Base-by-base conservation (phyloP, 805 yeast species). In the Starmerella geochares region DNA sequence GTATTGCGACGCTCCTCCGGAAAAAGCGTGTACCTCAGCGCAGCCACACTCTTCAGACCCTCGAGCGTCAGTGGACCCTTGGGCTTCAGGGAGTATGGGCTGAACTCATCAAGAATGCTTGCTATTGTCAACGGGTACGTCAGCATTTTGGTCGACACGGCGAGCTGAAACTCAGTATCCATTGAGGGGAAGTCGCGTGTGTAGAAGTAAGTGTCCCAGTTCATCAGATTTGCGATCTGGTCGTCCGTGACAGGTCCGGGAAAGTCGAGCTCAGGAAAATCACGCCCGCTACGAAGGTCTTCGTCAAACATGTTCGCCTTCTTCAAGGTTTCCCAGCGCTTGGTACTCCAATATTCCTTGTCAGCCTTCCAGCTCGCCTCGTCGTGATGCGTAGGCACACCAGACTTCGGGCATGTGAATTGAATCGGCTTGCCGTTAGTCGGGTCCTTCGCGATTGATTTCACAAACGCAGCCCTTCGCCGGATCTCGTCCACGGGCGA, bases 151-250 rank as follows among this genome's bases (percentile, higher is more conserved):
- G 97, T 86, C 29, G 87, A 88, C 3, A 94, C 94, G 1, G 97
- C 97, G 62, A 90, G 71, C 66, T 90, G 94, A 70, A 86, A 90
- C 66, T 88, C 96, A 4, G 95, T 84, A 67, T 92, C 95, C 97
- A 92, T 90, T 4, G 96, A 90, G 60, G 80, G 82, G 65, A 86
- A 92, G 59, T 83, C 83, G 65, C 98, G 76, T 0, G 97, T 90
- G 67, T 90, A 92, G 63, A 92, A 82, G 61, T 79, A 90, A 9
- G 92, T 72, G 67, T 92, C 97, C 98, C 98, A 92, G 65, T 77
- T 80, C 44, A 80, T 72, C 63, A 86, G 77, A 63, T 86, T 87
- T 53, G 87, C 78, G 32, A 64, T 60, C 54, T 80, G 80, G 62
- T 88, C 96, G 46, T 71, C 72, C 47, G 80, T 83, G 66, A 84